These are phyloP conservation scores for Curvularia lunata DNA, from an alignment of 2,329 filamentous ascomycete genomes.

Conservation along the genomic window DNA sequence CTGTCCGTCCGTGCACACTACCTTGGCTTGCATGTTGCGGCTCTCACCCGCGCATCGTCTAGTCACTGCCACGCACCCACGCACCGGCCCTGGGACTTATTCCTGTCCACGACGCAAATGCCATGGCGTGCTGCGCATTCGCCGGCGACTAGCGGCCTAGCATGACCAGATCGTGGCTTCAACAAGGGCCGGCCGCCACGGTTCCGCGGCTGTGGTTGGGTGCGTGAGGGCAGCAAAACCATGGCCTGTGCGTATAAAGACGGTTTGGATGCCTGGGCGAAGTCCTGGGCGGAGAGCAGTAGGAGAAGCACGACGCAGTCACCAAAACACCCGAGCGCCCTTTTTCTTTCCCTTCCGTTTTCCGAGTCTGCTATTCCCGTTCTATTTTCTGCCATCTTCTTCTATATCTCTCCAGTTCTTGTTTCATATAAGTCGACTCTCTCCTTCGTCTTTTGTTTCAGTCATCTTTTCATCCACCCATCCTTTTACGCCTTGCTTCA, in stretches of 20 bases:
- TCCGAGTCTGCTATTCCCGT: slow-evolving; percentile 14
- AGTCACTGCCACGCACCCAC: slow-evolving; percentile 28
- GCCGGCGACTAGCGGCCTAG: slow-evolving; percentile 28
- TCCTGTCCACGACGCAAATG: slow-evolving; percentile 28
- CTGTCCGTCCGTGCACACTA: slow-evolving; percentile 9
- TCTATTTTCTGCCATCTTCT: slow-evolving; percentile 16
- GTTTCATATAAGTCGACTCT: slow-evolving; percentile 26
- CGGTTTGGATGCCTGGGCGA: slow-evolving; percentile 33
- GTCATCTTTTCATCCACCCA: slow-evolving; percentile 17
- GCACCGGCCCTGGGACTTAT: slow-evolving; percentile 37
- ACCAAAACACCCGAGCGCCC: slow-evolving; percentile 20
- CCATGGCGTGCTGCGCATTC: slow-evolving; percentile 19
- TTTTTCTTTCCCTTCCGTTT: slow-evolving; percentile 12
- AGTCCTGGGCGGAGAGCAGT: slow-evolving; percentile 5
- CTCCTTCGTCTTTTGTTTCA: slow-evolving; percentile 19
- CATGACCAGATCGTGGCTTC: slow-evolving; percentile 29
- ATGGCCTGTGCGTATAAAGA: slow-evolving; percentile 39
- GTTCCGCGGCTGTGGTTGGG: slow-evolving; percentile 25
- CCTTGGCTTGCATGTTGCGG: slow-evolving; percentile 22
- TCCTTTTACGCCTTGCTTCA: too few relatives aligned
- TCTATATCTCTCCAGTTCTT: slow-evolving; percentile 4
- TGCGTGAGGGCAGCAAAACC: slow-evolving; percentile 8
- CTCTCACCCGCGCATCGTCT: slow-evolving; percentile 22
- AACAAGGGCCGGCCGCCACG: slow-evolving; percentile 24
- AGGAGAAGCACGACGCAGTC: slow-evolving; percentile 15